Conservation (phyloP, 2,329 filamentous ascomycete species). For the Niveomyces coronatus region DNA sequence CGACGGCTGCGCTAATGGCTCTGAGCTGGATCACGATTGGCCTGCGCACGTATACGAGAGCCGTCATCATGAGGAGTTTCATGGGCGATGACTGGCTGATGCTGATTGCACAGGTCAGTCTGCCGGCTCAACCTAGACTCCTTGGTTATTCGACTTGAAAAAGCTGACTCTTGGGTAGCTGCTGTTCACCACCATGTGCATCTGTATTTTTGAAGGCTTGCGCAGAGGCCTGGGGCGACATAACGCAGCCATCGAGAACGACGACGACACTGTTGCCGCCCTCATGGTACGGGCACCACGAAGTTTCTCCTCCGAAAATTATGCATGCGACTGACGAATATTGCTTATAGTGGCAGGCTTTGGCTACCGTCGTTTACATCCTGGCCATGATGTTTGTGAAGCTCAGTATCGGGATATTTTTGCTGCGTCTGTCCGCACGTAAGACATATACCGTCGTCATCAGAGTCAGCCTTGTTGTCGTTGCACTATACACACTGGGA, state of each 20-base stretch:
- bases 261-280: slow-evolving; percentile 30
- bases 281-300: slow-evolving; percentile 29
- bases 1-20: slow-evolving; percentile 26
- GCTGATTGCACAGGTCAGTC: slow-evolving; percentile 35
- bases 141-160: too few species aligned
- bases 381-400: slow-evolving; percentile 48
- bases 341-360: slow-evolving; percentile 34
- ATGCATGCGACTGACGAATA: not conserved
- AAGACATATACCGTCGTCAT: slow-evolving; percentile 39
- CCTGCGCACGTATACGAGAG: slow-evolving; percentile 34
- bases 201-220: slow-evolving; percentile 34
- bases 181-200: slow-evolving; percentile 37
- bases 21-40: slow-evolving; percentile 33
- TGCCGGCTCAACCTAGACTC: too few species aligned
- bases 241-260: slow-evolving; percentile 31
- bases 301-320: not conserved
- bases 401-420: slow-evolving; percentile 43
- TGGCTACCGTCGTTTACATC: slow-evolving; percentile 40
- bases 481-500: slow-evolving; percentile 35
- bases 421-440: slow-evolving; percentile 36
- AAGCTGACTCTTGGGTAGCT: slow-evolving; percentile 19
- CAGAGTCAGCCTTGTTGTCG: slow-evolving; percentile 32
- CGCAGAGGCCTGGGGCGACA: slow-evolving; percentile 35
- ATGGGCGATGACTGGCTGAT: slow-evolving; percentile 45
- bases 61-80: slow-evolving; percentile 33